phyloP scores from a whole-genome alignment of 768 basidiomycete species.

The Cantharellus cinnabarinus region DNA sequence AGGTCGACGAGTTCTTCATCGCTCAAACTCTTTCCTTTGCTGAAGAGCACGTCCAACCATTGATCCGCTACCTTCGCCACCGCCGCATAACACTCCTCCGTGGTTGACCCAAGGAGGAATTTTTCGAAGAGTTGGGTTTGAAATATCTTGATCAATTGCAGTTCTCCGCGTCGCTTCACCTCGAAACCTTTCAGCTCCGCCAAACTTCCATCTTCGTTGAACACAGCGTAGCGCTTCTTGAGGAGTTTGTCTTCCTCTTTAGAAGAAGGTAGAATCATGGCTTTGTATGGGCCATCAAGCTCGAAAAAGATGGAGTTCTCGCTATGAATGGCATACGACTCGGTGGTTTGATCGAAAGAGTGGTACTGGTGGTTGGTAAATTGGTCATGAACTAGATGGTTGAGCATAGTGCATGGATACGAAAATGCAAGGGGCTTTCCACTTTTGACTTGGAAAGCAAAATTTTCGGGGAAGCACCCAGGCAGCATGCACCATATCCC shows the following conservation, averaged over 20 bases:
- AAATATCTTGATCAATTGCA: slow-evolving; percentile 98
- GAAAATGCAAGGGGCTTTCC: slow-evolving; percentile 82
- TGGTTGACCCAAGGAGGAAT: slow-evolving; percentile 81
- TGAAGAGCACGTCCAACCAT: slow-evolving; percentile 92
- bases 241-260: slow-evolving; percentile 97
- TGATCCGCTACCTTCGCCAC: slow-evolving; percentile 88
- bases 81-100: slow-evolving; percentile 85
- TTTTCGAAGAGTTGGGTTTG: slow-evolving; percentile 97
- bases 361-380: slow-evolving; percentile 99
- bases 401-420: slow-evolving; percentile 98
- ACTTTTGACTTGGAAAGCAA: slow-evolving; percentile 74
- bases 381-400: slow-evolving; percentile 84
- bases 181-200: slow-evolving; percentile 98
- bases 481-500: slow-evolving; percentile 99
- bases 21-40: slow-evolving; percentile 57
- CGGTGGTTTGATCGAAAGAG: slow-evolving; percentile 65
- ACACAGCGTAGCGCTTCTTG: slow-evolving; percentile 98
- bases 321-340: slow-evolving; percentile 67
- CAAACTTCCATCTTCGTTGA: slow-evolving; percentile 93
- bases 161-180: slow-evolving; percentile 90
- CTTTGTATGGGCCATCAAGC: slow-evolving; percentile 92
- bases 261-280: slow-evolving; percentile 97
- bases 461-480: slow-evolving; percentile 92
- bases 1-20: slow-evolving; percentile 94
- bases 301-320: slow-evolving; percentile 99